A percentile compares a stretch with the other conserved stretches of the same genome.
Conservation (phyloP, 2,329 filamentous ascomycete species). For the Eurotiales sp. region DNA sequence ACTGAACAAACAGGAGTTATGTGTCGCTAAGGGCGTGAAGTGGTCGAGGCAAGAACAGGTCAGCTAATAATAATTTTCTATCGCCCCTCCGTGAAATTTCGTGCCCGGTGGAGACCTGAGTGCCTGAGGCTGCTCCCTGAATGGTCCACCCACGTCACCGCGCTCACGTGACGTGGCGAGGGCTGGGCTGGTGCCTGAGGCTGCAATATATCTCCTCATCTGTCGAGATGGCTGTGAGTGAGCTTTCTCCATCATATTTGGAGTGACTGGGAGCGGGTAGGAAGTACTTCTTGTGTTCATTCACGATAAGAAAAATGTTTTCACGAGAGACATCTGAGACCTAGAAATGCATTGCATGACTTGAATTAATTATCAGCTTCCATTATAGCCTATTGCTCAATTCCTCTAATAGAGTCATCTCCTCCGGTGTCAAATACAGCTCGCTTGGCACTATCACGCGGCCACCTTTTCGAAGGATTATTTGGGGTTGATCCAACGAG, state of each 20-base stretch:
- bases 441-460: slow-evolving; percentile 31
- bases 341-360: no score
- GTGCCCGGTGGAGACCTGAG: slow-evolving; percentile 14
- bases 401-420: slow-evolving; percentile 28
- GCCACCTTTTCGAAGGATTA: slow-evolving; percentile 29
- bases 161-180: slow-evolving; percentile 14
- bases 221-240: no score
- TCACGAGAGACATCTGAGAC: no score
- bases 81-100: slow-evolving; percentile 10
- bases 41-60: slow-evolving; percentile 40
- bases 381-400: slow-evolving; percentile 35
- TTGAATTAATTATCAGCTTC: slow-evolving; percentile 30
- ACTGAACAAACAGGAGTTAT: not conserved
- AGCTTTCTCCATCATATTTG: no score
- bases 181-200: slow-evolving; percentile 6
- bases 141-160: slow-evolving; percentile 15
- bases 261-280: no score
- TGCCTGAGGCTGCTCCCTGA: slow-evolving; percentile 6
- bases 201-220: no score
- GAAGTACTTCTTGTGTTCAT: no score
- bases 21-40: not conserved
- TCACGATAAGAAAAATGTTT: no score
- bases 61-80: slow-evolving; percentile 21
- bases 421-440: slow-evolving; percentile 30
- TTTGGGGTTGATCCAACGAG: slow-evolving; percentile 22